Percentiles rank a stretch among this genome's conserved stretches.
Conservation (phyloP, 768 basidiomycete genomes). For the Mycena maculata region DNA sequence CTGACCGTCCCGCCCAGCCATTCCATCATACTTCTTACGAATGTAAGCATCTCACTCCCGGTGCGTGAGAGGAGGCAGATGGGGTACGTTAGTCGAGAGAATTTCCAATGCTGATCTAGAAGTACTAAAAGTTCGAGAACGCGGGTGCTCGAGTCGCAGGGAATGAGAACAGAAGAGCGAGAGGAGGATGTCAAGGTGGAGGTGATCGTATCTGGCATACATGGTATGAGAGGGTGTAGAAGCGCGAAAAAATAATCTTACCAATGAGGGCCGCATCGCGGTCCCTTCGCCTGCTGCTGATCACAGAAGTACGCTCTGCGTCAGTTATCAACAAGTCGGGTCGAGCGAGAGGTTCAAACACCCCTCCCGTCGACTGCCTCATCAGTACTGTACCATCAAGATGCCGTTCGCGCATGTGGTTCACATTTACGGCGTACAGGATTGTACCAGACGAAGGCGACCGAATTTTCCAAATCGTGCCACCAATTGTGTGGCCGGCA, state of each 20-base stretch:
- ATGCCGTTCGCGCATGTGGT: conserved; percentile 96
- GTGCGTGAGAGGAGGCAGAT: conserved; percentile 95
- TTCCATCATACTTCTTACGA: conserved; percentile 97
- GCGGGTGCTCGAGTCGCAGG: conserved; percentile 95
- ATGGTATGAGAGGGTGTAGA: conserved; percentile 8
- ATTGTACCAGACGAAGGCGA: conserved; percentile 97
- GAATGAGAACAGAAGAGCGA: conserved; percentile 85
- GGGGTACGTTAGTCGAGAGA: conserved; percentile 83
- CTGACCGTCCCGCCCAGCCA: conserved; percentile 97
- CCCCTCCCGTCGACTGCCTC: conserved; percentile 75
- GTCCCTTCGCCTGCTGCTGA: conserved; percentile 89
- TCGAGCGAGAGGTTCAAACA: conserved; percentile 87
- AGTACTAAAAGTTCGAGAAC: conserved; percentile 95
- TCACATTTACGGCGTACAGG: conserved; percentile 93
- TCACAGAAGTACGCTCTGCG: conserved; percentile 84
- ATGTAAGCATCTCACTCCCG: conserved; percentile 92
- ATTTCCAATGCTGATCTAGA: conserved; percentile 98
- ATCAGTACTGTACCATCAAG: conserved; percentile 93
- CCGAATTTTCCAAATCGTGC: conserved; percentile 98
- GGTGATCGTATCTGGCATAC: conserved; percentile 81
- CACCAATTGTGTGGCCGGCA: conserved; percentile 95
- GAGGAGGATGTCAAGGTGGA: conserved; percentile 75
- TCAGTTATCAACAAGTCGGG: conserved; percentile 96
- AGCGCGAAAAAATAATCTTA: conserved; percentile 43
- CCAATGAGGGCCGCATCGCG: conserved; percentile 91